phyloP scores from a whole-genome alignment of 768 basidiomycete species.

The Tubosaeta sp. region DNA sequence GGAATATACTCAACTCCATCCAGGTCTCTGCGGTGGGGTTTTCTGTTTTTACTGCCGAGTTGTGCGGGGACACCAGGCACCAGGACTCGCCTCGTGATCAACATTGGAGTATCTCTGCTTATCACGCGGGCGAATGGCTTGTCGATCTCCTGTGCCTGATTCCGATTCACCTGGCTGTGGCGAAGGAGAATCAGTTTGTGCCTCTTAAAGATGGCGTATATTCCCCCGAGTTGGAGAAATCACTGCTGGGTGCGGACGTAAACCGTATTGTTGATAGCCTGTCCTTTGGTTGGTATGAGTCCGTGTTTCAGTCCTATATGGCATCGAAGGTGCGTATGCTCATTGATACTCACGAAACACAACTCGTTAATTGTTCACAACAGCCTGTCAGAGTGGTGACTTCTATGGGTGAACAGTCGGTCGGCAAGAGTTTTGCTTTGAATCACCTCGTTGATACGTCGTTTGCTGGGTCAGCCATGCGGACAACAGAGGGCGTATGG shows the following conservation, averaged over 20 bases:
- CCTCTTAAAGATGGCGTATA: conserved; percentile 57
- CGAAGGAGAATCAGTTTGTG: conserved; percentile 55
- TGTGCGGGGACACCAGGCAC: not conserved
- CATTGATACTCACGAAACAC: conserved; percentile 33
- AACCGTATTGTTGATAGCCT: conserved; percentile 51
- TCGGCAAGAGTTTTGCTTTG: conserved; percentile 56
- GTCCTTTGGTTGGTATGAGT: conserved; percentile 64
- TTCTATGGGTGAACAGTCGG: conserved; percentile 67
- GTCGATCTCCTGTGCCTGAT: conserved; percentile 58
- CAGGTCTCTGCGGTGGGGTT: conserved; percentile 32
- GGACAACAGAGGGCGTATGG: conserved; percentile 65
- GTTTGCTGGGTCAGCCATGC: conserved; percentile 62
- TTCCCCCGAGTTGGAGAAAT: conserved; percentile 46
- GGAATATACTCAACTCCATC: conserved; percentile 38
- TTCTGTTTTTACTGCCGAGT: conserved; percentile 20
- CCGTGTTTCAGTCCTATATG: conserved; percentile 59
- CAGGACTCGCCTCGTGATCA: not conserved
- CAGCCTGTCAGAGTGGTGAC: conserved; percentile 63
- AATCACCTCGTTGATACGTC: conserved; percentile 63
- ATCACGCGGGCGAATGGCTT: conserved; percentile 56
- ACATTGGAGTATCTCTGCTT: conserved; percentile 34
- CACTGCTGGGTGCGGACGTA: conserved; percentile 56
- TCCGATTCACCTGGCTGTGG: conserved; percentile 59
- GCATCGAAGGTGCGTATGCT: conserved; percentile 41
- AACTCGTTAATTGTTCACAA: not conserved